Evolutionary conservation across 202 grass and related monocot genomes (phyloP), one percentile per base, ranked within the genome.

Genomic region (Elaeis oleifera): DNA sequence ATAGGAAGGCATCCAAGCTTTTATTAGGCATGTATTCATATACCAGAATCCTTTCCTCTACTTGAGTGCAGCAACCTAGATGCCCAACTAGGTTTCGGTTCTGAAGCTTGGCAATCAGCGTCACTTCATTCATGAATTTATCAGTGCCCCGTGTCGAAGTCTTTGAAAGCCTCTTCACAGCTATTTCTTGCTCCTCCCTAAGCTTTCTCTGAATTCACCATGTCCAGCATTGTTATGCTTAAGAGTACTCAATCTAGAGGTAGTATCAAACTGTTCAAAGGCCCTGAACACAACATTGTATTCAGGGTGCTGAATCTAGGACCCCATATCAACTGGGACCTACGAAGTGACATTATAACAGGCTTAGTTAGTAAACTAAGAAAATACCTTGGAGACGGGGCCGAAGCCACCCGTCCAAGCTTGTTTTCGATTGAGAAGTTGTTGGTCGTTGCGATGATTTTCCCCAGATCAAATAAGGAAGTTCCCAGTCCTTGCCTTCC

Each of bases 381-480:
- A 36, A 53, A 29, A 1, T 88, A 94, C 89, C 89, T 78, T 84
- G 27, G 88, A 88, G 8, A 94, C 84, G 29, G 74, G 81, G 16
- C 89, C 89, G 39, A 82, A 94, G 6, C 90, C 85, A 16, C 90
- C 58, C 85, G 73, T 51, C 89, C 89, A 11, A 89, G 79, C 74
- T 85, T 85, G 17, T 89, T 95, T 24, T 49, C 24, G 1, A 23
- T 21, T 53, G 85, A 86, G 73, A 95, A 95, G 28, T 70, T 69
- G 1, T 76, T 21, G 5, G 82, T 86, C 25, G 82, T 82, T 58
- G n/a, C 57, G 36, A 56, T 60, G 53, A 95, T 78, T 39, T 23
- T 86, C 21, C 61, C 79, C 2, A 81, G 53, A 82, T 95, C 79
- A 64, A 83, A 95, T 66, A 81, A 63, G 87, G 84, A 16, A 85